Evolutionary conservation across 2,329 filamentous ascomycete species (phyloP).

Genomic region (Ascochyta fabae): DNA sequence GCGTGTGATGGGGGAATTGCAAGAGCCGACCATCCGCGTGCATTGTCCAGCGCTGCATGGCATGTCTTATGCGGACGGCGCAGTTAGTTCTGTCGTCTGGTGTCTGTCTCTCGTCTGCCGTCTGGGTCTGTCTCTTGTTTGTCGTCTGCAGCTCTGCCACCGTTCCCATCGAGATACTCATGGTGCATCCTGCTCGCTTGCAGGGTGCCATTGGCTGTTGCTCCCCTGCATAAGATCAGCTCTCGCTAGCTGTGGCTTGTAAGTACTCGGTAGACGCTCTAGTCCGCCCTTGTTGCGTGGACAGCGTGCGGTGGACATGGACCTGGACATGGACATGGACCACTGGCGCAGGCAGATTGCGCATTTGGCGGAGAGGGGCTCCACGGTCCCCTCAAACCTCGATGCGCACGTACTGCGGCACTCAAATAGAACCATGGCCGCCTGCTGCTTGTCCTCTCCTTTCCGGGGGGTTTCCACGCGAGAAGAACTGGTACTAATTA

Average conservation of each 20-base stretch:
- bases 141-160: conserved; percentile 3
- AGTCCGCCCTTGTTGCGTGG: conserved; percentile 11
- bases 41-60: conserved; percentile 9
- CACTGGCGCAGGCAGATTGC: conserved; percentile 22
- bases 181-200: conserved; percentile 5
- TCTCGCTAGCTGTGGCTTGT: conserved; percentile 38
- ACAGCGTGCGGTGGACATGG: background rate
- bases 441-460: conserved; percentile 17
- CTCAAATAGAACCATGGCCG: conserved; percentile 20
- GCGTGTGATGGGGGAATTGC: conserved; percentile 7
- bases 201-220: conserved; percentile 11
- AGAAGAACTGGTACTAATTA: conserved; percentile 19
- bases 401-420: conserved; percentile 25
- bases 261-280: conserved; percentile 11
- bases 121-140: background rate
- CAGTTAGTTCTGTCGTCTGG: background rate
- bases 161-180: background rate
- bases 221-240: conserved; percentile 25
- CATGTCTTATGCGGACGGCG: background rate
- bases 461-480: conserved; percentile 9
- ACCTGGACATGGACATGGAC: conserved; percentile 4
- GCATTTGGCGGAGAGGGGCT: conserved; percentile 20
- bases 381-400: conserved; percentile 23
- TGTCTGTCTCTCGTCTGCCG: too few species aligned
- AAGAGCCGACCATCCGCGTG: conserved; percentile 15